phyloP scores from a whole-genome alignment of 164 flowering plant species.

The Hamamelis virginiana region DNA sequence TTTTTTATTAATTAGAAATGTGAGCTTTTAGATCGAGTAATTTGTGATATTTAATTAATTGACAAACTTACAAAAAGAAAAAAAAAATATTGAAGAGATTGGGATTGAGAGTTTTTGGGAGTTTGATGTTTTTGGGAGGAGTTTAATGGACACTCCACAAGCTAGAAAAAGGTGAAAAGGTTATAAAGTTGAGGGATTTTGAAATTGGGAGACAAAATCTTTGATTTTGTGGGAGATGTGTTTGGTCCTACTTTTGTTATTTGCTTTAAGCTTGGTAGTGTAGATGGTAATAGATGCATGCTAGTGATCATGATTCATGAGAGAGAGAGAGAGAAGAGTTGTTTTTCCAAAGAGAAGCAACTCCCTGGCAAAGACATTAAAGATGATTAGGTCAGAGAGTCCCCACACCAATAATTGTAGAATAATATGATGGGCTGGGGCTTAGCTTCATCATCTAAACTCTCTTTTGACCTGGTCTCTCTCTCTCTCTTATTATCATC shows the following conservation, averaged over 20 bases:
- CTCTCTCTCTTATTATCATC: neutral
- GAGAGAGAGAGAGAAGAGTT: conserved; percentile 10
- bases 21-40: no score
- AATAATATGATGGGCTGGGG: conserved; percentile 25
- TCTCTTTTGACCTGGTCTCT: conserved; percentile 23
- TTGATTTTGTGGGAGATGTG: conserved; percentile 21
- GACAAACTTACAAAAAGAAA: neutral
- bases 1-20: no score
- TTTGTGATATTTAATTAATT: no score
- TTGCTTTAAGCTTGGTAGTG: conserved; percentile 20
- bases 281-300: conserved; percentile 15
- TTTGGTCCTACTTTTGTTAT: conserved; percentile 14
- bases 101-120: conserved; percentile 9
- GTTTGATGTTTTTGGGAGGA: no score
- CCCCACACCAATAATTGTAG: conserved; percentile 45
- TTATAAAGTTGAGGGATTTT: conserved; percentile 17
- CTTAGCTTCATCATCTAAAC: neutral
- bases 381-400: conserved; percentile 17
- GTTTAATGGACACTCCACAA: conserved; percentile 9
- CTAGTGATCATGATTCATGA: conserved; percentile 19
- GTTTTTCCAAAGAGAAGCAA: conserved; percentile 25
- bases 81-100: neutral
- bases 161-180: conserved; percentile 10
- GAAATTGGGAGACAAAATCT: conserved; percentile 33
- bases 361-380: conserved; percentile 23